Base-by-base conservation (phyloP, 2,329 filamentous ascomycete species). In the Alternaria viburni region DNA sequence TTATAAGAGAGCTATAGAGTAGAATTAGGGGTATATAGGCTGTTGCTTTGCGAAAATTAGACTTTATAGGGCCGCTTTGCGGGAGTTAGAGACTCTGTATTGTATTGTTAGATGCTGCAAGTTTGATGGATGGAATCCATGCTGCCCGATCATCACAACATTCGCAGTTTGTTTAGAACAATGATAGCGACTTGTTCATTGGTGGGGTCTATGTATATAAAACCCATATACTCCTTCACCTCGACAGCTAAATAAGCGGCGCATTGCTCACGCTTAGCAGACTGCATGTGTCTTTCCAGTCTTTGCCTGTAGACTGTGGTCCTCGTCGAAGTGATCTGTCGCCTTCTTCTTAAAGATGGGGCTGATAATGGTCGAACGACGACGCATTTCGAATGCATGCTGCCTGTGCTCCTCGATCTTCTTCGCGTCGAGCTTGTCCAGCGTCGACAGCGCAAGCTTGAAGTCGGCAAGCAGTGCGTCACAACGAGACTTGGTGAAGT, bases 301-400 rank as follows among this genome's bases (percentile, higher is more conserved):
- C 87, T 96, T 94, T 15, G 92, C 94, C 82, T 97, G 93, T 70
- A 98, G 83, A 61, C 91, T 95, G 81, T 98, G 95, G 83, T 97
- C 93, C 84, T 97, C 93, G 67, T 90, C 88, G 75, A 86, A 91
- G 49, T 85, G 79, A 2, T 71, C 67, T 4, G 74, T 67, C 44
- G 81, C 79, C 59, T 75, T 73, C 67, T 79, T 78, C 68, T 78
- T 75, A 54, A 64, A 64, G n/a, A 68, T 54, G 1, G 71, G 68
- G 44, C 74, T 72, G 28, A 74, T 67, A n/a, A 74, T 59, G 6
- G 74, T 78, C 5, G 69, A 71, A 59, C 74, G 73, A 44, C 72
- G 71, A 43, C 70, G 72, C 61, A 74, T 71, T 8, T 68, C 64
- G 54, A 67, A 71, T 17, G 69, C 62, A 41, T 73, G 67, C 76